Base-by-base conservation (phyloP, 2,329 filamentous ascomycete species). In the Calonectria montana region DNA sequence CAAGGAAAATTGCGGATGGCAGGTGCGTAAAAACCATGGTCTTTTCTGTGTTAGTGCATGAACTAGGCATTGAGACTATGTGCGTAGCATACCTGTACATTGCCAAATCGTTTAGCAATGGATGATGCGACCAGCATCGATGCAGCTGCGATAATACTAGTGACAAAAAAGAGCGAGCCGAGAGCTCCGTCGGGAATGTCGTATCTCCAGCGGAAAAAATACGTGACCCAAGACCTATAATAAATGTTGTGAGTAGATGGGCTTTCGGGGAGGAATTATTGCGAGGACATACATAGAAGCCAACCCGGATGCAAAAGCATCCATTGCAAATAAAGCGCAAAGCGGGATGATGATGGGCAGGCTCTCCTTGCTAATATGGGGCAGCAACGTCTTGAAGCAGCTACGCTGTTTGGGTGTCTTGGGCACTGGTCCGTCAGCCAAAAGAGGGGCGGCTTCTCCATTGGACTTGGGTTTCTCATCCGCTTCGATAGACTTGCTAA, bases 1-100 rank as follows among this genome's bases (percentile, higher is more conserved):
- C 85, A 1, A 94, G 87, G 74, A 91, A 92, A 29, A 94, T 82
- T 9, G 92, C 86, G 0, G 92, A 93, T 0, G 93, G 93, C 0
- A 94, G 84, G 76, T 94, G 92, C 0, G 92, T 94, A 78, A 94
- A 93, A 10, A 93, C 92, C 93, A 94, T 94, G 1, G 92, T 94
- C 86, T 91, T 72, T 1, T 21, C 0, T 31, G 67, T 7, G 69
- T 71, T 65, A 27, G 39, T 3, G 15, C 16, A n/a, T 31, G 31
- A 3, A 35, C 2, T 15, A 7, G 3, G 6, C 6, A 43, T 13
- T 4, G 21, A 3, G 10, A 31, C 15, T 5, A 13, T 8, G 29
- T 50, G 13, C 16, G 31, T 23, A 31, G 25, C 91, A 85, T 70
- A 92, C 90, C 74, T 91, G 91, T 53, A 94, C 88, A 41, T 95